These are phyloP conservation scores for Saccharomyces paradoxus DNA, from an alignment of 805 yeast genomes.

Conservation along the genomic window DNA sequence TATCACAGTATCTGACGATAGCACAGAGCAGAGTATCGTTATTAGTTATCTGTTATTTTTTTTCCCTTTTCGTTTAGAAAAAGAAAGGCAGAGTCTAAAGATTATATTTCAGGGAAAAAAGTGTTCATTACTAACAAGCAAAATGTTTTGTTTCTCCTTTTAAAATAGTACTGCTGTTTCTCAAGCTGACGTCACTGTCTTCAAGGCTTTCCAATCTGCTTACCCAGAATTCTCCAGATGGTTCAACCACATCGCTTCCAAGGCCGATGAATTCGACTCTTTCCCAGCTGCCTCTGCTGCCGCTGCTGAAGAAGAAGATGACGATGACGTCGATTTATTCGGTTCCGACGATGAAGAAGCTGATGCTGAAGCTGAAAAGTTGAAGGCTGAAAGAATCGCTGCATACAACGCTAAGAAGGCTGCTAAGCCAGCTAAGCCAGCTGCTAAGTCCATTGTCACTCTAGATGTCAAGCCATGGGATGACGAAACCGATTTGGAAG, in stretches of 20 bases:
- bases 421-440: constrained; percentile 93
- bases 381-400: constrained; percentile 96
- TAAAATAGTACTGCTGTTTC: constrained; percentile 67
- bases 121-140: constrained; percentile 2
- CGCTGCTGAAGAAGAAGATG: constrained; percentile 53
- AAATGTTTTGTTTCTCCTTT: not conserved
- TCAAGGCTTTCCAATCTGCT: constrained; percentile 86
- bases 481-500: constrained; percentile 94
- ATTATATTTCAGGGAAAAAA: not conserved
- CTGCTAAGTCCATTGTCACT: constrained; percentile 96
- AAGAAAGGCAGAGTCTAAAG: not conserved
- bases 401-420: constrained; percentile 97
- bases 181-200: constrained; percentile 91
- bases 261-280: constrained; percentile 72
- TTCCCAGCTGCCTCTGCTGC: constrained; percentile 70
- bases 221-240: constrained; percentile 96
- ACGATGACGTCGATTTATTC: constrained; percentile 88
- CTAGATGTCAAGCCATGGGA: constrained; percentile 99
- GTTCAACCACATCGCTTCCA: constrained; percentile 96
- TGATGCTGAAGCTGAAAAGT: constrained; percentile 93
- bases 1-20: constrained; percentile 35
- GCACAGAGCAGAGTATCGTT: not conserved
- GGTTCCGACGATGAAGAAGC: constrained; percentile 92
- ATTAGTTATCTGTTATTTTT: not conserved
- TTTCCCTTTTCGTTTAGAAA: not conserved